These are phyloP conservation scores for Suillus hirtellus DNA, from an alignment of 768 basidiomycete genomes.

Conservation along the genomic window DNA sequence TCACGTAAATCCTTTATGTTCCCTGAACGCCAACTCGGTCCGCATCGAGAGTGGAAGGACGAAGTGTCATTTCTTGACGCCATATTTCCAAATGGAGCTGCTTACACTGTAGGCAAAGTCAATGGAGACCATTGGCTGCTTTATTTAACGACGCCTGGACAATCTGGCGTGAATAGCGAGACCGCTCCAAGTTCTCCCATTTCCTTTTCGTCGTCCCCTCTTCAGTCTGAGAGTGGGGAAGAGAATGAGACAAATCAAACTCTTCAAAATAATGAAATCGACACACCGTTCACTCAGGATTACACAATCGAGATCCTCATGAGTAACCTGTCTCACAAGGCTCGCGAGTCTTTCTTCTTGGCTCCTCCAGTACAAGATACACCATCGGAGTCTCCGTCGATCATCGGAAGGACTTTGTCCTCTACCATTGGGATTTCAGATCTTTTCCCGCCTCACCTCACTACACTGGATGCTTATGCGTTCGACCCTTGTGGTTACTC, in stretches of 20 bases:
- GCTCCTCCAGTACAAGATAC: slow-evolving; percentile 54
- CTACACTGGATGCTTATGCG: slow-evolving; percentile 87
- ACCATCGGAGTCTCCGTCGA: slow-evolving; percentile 35
- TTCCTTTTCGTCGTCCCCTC: slow-evolving; percentile 18
- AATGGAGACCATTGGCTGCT: slow-evolving; percentile 99
- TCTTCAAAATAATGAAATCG: slow-evolving; percentile 15
- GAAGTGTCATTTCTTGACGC: slow-evolving; percentile 92
- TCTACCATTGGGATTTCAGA: slow-evolving; percentile 73
- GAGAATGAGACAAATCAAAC: slow-evolving; percentile 15
- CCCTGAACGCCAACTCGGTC: slow-evolving; percentile 91
- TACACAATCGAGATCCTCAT: slow-evolving; percentile 98
- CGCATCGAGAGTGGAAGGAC: slow-evolving; percentile 90
- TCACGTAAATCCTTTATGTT: slow-evolving; percentile 99
- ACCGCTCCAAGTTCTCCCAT: slow-evolving; percentile 23
- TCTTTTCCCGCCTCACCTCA: slow-evolving; percentile 78
- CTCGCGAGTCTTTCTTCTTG: slow-evolving; percentile 79
- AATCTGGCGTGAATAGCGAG: slow-evolving; percentile 23
- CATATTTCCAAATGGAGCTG: slow-evolving; percentile 85
- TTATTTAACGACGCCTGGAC: slow-evolving; percentile 76
- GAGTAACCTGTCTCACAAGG: slow-evolving; percentile 79
- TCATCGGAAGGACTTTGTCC: slow-evolving; percentile 49
- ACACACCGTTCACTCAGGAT: slow-evolving; percentile 49
- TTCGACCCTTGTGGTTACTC: slow-evolving; percentile 97
- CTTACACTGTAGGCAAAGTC: slow-evolving; percentile 96
- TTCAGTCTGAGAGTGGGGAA: slow-evolving; percentile 16